Conservation (phyloP, 75 land plant species). For the Selaginella tamariscina region DNA sequence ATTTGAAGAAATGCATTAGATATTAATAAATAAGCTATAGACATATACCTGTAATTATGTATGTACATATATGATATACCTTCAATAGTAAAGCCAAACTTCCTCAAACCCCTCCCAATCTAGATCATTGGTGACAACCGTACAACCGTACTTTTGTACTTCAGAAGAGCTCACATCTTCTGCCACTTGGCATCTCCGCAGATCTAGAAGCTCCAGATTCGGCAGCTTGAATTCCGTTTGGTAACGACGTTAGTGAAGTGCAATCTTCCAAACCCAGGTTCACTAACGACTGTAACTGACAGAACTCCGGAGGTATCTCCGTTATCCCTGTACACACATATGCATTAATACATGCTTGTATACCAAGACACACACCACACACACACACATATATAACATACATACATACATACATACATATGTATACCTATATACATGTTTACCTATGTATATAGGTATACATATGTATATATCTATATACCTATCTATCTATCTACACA, state of each 20-base stretch:
- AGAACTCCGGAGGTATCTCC: neutral
- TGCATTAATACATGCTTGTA: too few relatives aligned
- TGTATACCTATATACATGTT: too few relatives aligned
- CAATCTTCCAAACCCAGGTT: conserved; percentile 11
- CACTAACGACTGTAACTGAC: neutral
- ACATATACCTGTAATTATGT: too few relatives aligned
- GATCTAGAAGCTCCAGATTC: conserved; percentile 11
- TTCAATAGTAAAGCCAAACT: conserved; percentile 13
- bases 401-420: too few relatives aligned
- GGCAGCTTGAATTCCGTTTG: neutral
- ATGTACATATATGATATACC: too few relatives aligned
- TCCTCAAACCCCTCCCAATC: conserved; percentile 13
- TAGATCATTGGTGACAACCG: neutral
- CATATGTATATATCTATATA: too few relatives aligned
- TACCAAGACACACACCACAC: too few relatives aligned
- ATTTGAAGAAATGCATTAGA: too few relatives aligned
- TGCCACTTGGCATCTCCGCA: neutral
- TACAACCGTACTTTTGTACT: neutral
- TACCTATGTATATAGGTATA: too few relatives aligned
- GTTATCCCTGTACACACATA: neutral
- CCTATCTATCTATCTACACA: too few relatives aligned
- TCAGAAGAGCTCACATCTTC: neutral
- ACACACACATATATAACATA: too few relatives aligned
- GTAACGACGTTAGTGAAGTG: neutral
- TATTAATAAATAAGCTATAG: too few relatives aligned